phyloP scores from a whole-genome alignment of 176 grass and related monocot species.

The Cenchrus fungigraminus region DNA sequence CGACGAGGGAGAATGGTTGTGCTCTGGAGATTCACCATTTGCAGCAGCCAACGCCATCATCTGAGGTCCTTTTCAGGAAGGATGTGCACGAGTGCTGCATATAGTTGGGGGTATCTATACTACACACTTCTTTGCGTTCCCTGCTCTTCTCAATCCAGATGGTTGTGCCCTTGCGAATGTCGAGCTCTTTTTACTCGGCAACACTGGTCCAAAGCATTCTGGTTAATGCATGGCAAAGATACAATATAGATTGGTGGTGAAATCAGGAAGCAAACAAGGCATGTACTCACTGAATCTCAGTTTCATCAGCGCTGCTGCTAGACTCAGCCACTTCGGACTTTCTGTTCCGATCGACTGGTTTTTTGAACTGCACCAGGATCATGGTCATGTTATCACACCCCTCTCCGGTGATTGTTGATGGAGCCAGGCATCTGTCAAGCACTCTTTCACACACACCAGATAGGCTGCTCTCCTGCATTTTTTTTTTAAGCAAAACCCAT shows the following conservation, averaged over 20 bases:
- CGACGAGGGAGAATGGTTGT: not conserved
- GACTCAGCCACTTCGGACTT: conserved; percentile 25
- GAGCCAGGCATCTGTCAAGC: conserved; percentile 85
- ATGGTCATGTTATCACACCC: conserved; percentile 99
- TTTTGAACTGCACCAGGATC: conserved; percentile 94
- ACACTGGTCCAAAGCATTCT: conserved; percentile 8
- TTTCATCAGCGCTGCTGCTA: conserved; percentile 11
- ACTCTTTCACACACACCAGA: conserved; percentile 86
- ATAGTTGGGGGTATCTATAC: conserved; percentile 5
- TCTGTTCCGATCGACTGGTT: conserved; percentile 39
- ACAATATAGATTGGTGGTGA: not conserved
- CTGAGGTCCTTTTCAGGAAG: conserved; percentile 2
- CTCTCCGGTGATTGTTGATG: conserved; percentile 65
- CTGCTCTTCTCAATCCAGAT: conserved; percentile 7
- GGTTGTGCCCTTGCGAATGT: not conserved
- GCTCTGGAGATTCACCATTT: not conserved
- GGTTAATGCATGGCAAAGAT: not conserved
- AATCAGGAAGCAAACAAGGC: not conserved
- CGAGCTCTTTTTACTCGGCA: conserved; percentile 24
- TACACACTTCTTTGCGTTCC: not conserved
- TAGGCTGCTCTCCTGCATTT: conserved; percentile 73
- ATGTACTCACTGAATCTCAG: conserved; percentile 35
- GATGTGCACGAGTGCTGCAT: conserved; percentile 23
- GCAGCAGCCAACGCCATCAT: conserved; percentile 15
- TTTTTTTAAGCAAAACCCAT: not conserved